Percentiles rank a stretch among this genome's conserved stretches.
These are phyloP conservation scores for Aquilaria malaccensis DNA, from an alignment of 345 rosid species.

Conservation along the genomic window DNA sequence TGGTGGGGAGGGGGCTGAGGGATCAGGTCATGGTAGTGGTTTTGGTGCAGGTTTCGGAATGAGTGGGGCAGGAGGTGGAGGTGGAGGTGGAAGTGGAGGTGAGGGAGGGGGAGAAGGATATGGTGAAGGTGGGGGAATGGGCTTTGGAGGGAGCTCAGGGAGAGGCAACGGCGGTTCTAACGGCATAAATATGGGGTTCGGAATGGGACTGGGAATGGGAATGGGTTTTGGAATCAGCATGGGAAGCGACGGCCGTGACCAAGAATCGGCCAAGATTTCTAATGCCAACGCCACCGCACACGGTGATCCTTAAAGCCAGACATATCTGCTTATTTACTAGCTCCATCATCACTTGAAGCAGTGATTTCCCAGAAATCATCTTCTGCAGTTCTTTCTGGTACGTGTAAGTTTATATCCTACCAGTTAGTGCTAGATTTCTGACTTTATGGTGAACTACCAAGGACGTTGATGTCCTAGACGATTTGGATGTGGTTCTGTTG, in stretches of 20 bases:
- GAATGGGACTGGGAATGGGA: conserved; percentile 2
- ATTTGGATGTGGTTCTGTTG: too few species aligned
- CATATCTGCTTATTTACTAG: too few species aligned
- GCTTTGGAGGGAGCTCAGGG: conserved; percentile 11
- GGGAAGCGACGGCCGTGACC: conserved; percentile 2
- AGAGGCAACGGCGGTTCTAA: conserved; percentile 8
- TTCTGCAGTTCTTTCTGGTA: too few species aligned
- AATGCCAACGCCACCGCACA: background rate
- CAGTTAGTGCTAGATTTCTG: too few species aligned
- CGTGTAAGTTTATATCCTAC: too few species aligned
- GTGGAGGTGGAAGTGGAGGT: conserved; percentile 5
- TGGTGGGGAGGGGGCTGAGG: conserved; percentile 15
- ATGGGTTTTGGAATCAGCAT: conserved; percentile 27
- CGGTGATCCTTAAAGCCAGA: background rate
- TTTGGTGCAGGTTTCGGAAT: conserved; percentile 19
- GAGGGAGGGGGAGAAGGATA: conserved; percentile 9
- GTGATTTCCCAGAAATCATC: too few species aligned
- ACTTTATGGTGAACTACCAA: too few species aligned
- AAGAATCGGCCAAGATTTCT: background rate
- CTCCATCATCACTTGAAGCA: too few species aligned
- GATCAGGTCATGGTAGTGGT: conserved; percentile 24
- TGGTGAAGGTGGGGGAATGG: background rate
- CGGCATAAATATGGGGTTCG: background rate
- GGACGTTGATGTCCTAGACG: too few species aligned
- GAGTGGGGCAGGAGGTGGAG: conserved; percentile 11